Base-by-base conservation (phyloP, 169 alveolate species). In the Plasmodium ovale region DNA sequence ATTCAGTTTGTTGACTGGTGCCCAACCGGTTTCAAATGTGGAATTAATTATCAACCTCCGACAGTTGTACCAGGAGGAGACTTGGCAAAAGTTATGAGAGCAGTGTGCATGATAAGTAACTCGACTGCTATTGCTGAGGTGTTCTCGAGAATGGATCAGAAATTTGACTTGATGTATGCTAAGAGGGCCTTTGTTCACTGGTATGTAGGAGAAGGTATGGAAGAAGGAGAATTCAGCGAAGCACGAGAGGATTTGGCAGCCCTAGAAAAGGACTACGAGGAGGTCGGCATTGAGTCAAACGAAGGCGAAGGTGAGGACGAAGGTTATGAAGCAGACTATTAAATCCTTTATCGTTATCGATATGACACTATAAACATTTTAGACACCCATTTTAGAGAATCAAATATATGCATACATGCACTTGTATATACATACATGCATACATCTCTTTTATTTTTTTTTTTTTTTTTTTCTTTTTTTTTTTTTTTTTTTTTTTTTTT, bases 161-260 rank as follows among this genome's bases (percentile, higher is more conserved):
- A 98, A 94, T 99, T 98, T 96, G 99, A 98, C 92, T 94, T 98
- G 73, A 98, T 99, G 99, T 96, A 97, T 91, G 97, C 99, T 71
- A 98, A 98, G 96, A 97, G 99, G 82, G 99, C 99, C 49, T 99
- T 98, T 94, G 99, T 98, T 72, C 99, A 99, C 92, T 98, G 99
- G 99, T 98, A 96, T 93, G 99, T 98, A 65, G 99, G 99, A 37
- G 99, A 98, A 93, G 99, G 99, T 84, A 98, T 98, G 99, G 99
- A 99, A 94, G 99, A 98, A 94, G 99, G 99, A 23, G 99, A 98
- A 88, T 98, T 98, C 94, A 96, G 98, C 64, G 99, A 98, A 95
- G 99, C 99, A 54, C 95, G 99, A 65, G 99, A 98, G 88, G 99
- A 99, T 91, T 94, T 99, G 73, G 99, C 99, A 21, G 99, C 99